Conservation (phyloP, 1,284 basidiomycete genomes). For the Puccinia hordei region DNA sequence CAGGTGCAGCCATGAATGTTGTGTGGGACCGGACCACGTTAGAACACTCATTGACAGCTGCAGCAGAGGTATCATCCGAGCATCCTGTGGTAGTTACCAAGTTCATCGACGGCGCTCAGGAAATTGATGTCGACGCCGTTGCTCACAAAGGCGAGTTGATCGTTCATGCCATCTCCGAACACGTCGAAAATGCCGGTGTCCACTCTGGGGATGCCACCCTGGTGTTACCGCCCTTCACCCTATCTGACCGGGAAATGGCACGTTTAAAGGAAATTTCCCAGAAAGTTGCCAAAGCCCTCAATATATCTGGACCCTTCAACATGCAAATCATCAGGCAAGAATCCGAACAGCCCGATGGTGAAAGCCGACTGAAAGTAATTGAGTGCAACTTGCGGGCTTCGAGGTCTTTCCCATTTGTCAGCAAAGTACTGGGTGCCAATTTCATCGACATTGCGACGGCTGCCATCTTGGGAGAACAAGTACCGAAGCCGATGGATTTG, state of each 20-base stretch:
- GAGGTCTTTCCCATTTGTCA: constrained; percentile 98
- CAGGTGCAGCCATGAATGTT: constrained; percentile 99
- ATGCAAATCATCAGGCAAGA: constrained; percentile 98
- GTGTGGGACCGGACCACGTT: constrained; percentile 87
- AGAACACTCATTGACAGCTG: constrained; percentile 88
- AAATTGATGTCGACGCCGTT: constrained; percentile 97
- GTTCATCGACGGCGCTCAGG: constrained; percentile 96
- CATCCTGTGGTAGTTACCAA: constrained; percentile 98
- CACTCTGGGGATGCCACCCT: constrained; percentile 98
- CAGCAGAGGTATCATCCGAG: constrained; percentile 90
- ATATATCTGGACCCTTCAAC: constrained; percentile 97
- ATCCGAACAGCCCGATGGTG: constrained; percentile 64
- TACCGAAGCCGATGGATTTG: constrained; percentile 88
- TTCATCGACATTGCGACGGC: constrained; percentile 93
- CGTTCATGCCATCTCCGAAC: constrained; percentile 94
- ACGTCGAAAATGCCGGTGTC: constrained; percentile 98
- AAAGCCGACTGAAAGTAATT: constrained; percentile 86
- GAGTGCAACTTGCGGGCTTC: constrained; percentile 98
- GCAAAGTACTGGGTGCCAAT: constrained; percentile 94
- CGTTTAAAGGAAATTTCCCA: constrained; percentile 89
- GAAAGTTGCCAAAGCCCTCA: constrained; percentile 90
- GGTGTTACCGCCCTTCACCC: constrained; percentile 90
- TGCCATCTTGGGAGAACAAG: constrained; percentile 84
- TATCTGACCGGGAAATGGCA: constrained; percentile 73
- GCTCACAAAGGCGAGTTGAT: constrained; percentile 92